Conservation (phyloP, 805 yeast species). For the Ogataea naganishii region DNA sequence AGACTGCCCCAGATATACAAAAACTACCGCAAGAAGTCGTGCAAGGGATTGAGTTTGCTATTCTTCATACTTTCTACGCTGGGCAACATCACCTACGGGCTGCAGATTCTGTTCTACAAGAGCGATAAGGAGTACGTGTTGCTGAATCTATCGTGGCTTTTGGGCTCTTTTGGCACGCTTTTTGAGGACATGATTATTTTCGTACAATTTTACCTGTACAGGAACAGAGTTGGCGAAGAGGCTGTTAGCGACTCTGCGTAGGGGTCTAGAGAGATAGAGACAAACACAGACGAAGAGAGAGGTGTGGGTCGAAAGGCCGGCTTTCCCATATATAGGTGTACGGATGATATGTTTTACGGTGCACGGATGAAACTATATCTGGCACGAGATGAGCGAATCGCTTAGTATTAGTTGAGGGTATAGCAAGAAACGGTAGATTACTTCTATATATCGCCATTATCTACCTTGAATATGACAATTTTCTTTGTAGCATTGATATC, state of each 20-base stretch:
- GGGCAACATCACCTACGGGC: slow-evolving; percentile 71
- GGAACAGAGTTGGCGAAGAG: too few species aligned
- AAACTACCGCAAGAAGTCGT: slow-evolving; percentile 69
- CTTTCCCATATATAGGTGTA: too few species aligned
- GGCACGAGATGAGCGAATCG: too few species aligned
- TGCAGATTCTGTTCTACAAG: slow-evolving; percentile 61
- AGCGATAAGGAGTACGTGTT: slow-evolving; percentile 50
- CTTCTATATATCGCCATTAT: too few species aligned
- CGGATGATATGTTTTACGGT: too few species aligned
- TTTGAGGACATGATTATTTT: slow-evolving; percentile 61
- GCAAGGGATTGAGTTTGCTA: slow-evolving; percentile 77
- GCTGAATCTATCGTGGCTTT: slow-evolving; percentile 64
- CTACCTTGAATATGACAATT: slow-evolving; percentile 28
- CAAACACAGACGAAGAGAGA: too few species aligned
- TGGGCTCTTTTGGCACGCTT: slow-evolving; percentile 74
- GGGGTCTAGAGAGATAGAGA: too few species aligned
- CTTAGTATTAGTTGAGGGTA: too few species aligned
- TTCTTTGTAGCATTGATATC: slow-evolving; percentile 52
- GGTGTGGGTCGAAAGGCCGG: too few species aligned
- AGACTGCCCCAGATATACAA: slow-evolving; percentile 77
- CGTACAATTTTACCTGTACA: slow-evolving; percentile 58
- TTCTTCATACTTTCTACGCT: slow-evolving; percentile 67
- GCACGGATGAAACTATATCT: too few species aligned
- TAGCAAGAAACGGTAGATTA: too few species aligned
- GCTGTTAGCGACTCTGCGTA: too few species aligned